Conservation (phyloP, 495 filamentous ascomycete genomes). For the Neurospora sp. region DNA sequence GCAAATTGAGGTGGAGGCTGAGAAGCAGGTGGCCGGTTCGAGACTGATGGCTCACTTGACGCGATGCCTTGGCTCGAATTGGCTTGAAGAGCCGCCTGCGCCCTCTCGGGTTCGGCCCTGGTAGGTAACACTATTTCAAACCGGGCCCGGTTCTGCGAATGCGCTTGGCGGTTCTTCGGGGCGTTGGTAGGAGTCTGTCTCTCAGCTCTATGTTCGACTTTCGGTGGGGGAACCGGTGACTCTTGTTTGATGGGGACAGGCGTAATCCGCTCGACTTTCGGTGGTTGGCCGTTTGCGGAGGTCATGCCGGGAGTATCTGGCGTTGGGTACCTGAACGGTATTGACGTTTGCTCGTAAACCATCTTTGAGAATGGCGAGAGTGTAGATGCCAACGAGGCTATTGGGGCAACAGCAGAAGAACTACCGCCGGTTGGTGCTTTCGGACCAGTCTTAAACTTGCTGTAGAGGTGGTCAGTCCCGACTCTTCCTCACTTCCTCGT, state of each 20-base stretch:
- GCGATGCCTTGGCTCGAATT: not conserved
- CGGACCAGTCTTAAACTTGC: conserved; percentile 56
- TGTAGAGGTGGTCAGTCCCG: conserved; percentile 21
- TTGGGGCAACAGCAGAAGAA: conserved; percentile 6
- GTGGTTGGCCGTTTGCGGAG: conserved; percentile 8
- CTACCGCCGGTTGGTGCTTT: conserved; percentile 7
- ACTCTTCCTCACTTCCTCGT: not conserved
- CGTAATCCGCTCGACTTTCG: not conserved
- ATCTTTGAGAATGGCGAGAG: conserved; percentile 35
- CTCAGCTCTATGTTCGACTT: conserved; percentile 5
- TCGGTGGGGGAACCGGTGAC: conserved; percentile 9
- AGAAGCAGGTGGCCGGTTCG: not conserved
- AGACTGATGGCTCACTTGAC: not conserved
- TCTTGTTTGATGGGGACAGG: conserved; percentile 9
- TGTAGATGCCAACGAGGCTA: conserved; percentile 15
- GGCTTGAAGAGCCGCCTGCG: conserved; percentile 1
- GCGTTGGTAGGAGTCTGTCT: conserved; percentile 2
- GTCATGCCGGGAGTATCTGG: conserved; percentile 15
- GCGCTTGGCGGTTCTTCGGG: conserved; percentile 13
- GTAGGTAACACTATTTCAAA: conserved; percentile 25
- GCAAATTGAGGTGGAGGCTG: not conserved
- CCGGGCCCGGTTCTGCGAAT: conserved; percentile 18
- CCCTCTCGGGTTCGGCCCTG: conserved; percentile 18
- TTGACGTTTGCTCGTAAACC: conserved; percentile 30
- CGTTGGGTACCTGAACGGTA: conserved; percentile 29